Base-by-base conservation (phyloP, 140 eudicot species). In the Senecio squalidus region DNA sequence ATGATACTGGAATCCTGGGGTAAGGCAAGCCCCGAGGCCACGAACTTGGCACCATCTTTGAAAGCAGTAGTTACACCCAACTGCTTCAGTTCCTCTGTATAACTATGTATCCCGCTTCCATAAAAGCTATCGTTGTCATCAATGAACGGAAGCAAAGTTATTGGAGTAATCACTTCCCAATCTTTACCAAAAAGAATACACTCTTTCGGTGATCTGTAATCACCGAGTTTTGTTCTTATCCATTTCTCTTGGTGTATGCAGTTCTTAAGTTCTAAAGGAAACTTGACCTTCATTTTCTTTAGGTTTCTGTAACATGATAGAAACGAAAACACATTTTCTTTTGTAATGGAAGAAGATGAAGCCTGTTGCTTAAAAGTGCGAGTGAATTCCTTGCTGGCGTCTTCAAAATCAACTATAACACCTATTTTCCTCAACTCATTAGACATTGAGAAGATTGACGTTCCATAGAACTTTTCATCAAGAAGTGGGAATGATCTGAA, bases 191-290 rank as follows among this genome's bases (percentile, higher is more conserved):
- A 77, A 9, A 84, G 78, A 53, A 84, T 63, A 71, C 87, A 80
- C 0, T 77, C 80, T 0, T 46, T 55, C 1, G 93, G 87, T 44
- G 66, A 43, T 65, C 76, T 66, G 74, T 55, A 73, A 28, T 53
- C 87, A 43, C 75, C 78, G 6, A 76, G 77, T 41, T 78, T 76
- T 17, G 93, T 84, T 24, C 55, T 44, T 47, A 84, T 40, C 93
- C 84, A 84, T 64, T 73, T 68, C 25, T 23, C 70, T 54, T 70
- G 48, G 8, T 1, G 44, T 39, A 84, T 27, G 62, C 93, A 66
- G 3, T 36, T 64, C 49, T 9, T 63, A 5, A 80, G 38, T 46
- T 84, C 74, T 24, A 46, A 0, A 28, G 84, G 68, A 45, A 80
- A 21, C 4, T 62, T 28, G 6, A 31, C 13, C n/a, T 44, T 13